Percentiles rank a stretch among this genome's conserved stretches.
Conservation (phyloP, 768 basidiomycete species). For the Lentinula edodes region DNA sequence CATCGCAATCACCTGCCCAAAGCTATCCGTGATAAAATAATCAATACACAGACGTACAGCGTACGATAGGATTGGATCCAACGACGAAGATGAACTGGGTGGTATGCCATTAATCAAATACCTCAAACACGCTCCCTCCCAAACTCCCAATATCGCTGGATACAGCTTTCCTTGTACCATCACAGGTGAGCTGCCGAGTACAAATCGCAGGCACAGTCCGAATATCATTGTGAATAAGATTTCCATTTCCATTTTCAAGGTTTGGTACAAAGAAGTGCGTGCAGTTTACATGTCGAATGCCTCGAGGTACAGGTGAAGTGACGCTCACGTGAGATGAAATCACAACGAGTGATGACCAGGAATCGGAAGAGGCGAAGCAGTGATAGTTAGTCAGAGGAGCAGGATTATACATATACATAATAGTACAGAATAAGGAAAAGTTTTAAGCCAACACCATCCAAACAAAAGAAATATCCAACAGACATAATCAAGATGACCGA, state of each 20-base stretch:
- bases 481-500: too few species aligned
- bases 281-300: too few species aligned
- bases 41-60: conserved; percentile 3
- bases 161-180: background rate
- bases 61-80: conserved; percentile 1
- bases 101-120: background rate
- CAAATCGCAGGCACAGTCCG: background rate
- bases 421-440: too few species aligned
- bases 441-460: too few species aligned
- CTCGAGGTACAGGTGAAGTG: too few species aligned
- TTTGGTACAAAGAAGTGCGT: too few species aligned
- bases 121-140: conserved; percentile 4
- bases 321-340: too few species aligned
- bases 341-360: too few species aligned
- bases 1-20: background rate
- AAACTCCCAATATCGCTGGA: background rate
- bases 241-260: background rate
- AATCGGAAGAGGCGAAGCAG: too few species aligned
- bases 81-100: background rate
- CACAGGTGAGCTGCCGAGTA: background rate
- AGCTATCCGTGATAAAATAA: conserved; percentile 1
- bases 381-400: too few species aligned
- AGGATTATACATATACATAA: too few species aligned
- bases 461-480: too few species aligned
- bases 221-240: background rate